phyloP scores from a whole-genome alignment of 192 early-diverging fungal species.

The Coemansia sp. region DNA sequence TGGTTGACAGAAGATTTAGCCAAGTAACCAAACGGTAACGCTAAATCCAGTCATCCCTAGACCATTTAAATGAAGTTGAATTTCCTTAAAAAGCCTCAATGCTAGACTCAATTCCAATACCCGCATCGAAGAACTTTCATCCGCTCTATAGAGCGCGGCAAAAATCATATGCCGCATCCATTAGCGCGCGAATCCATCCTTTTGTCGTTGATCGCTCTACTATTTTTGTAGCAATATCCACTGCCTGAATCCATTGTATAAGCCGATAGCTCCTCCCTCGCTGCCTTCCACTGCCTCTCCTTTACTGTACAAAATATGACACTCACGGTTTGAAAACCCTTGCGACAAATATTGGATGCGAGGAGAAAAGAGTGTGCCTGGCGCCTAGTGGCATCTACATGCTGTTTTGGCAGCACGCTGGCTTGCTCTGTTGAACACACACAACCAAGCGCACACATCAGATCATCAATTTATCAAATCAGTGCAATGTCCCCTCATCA shows the following conservation, averaged over 20 bases:
- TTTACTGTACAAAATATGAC: slow-evolving; percentile 9
- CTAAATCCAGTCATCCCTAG: background rate
- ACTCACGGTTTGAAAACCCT: slow-evolving; percentile 29
- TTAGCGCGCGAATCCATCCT: slow-evolving; percentile 12
- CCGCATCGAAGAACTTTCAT: background rate
- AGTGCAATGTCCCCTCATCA: background rate
- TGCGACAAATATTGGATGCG: slow-evolving; percentile 27
- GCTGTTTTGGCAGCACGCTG: background rate
- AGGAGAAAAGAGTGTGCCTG: slow-evolving; percentile 22
- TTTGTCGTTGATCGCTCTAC: background rate
- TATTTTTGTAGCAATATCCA: background rate
- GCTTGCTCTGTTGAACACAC: background rate
- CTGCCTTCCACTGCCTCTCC: background rate
- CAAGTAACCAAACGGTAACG: background rate
- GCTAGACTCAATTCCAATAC: background rate
- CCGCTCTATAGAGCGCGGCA: background rate
- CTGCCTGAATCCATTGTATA: background rate
- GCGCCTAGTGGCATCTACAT: background rate
- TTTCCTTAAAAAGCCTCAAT: background rate
- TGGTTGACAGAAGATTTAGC: background rate
- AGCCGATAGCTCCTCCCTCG: background rate
- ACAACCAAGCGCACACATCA: background rate
- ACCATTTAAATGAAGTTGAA: background rate
- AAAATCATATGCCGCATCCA: slow-evolving; percentile 8
- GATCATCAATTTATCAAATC: background rate